These are phyloP conservation scores for Tricholoma terreum DNA, from an alignment of 768 basidiomycete genomes.

Conservation along the genomic window DNA sequence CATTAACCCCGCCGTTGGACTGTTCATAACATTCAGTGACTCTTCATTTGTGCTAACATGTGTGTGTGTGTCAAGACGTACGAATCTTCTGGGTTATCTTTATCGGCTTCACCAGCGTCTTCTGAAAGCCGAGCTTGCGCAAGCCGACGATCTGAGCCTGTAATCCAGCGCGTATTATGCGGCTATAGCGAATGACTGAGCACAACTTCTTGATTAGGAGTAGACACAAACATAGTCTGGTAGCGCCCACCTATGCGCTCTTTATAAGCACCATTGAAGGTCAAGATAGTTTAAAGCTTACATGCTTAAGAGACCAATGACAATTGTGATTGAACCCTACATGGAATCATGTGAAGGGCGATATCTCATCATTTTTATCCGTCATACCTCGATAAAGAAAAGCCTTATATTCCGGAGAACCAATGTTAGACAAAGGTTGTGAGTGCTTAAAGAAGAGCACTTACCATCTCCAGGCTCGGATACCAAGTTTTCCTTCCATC, in stretches of 20 bases:
- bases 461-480: conserved; percentile 70
- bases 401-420: conserved; percentile 38
- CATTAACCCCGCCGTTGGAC: conserved; percentile 49
- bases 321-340: conserved; percentile 63
- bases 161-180: conserved; percentile 60
- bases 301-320: conserved; percentile 54
- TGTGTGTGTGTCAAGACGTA: conserved; percentile 33
- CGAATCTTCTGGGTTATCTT: conserved; percentile 57
- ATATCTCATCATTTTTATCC: not conserved
- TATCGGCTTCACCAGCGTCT: conserved; percentile 65
- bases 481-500: conserved; percentile 67
- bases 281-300: conserved; percentile 22
- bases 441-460: conserved; percentile 5
- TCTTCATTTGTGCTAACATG: not conserved
- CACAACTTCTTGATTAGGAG: not conserved
- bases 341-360: not conserved
- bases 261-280: not conserved
- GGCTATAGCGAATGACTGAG: conserved; percentile 36
- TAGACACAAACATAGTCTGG: conserved; percentile 53
- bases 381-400: conserved; percentile 62
- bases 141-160: conserved; percentile 46
- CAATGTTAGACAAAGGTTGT: not conserved
- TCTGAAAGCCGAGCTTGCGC: conserved; percentile 66
- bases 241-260: conserved; percentile 44
- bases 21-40: conserved; percentile 14